These are phyloP conservation scores for Xylaria scruposa DNA, from an alignment of 495 filamentous ascomycete species.

Conservation along the genomic window DNA sequence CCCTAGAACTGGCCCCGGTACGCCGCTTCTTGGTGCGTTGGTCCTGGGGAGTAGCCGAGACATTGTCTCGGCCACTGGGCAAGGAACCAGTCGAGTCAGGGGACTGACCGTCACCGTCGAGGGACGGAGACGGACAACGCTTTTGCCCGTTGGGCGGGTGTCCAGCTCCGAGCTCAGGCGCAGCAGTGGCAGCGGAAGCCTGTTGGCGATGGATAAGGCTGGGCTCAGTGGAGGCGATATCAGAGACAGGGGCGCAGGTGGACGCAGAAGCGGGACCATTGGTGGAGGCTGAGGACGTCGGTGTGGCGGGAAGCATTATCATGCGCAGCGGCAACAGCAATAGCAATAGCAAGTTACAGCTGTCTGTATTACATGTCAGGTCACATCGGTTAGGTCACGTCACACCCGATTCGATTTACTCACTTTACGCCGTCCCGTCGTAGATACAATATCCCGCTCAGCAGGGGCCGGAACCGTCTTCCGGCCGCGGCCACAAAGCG, in stretches of 20 bases:
- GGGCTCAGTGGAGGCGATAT: conserved; percentile 14
- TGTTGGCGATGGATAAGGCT: background rate
- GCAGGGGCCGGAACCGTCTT: background rate
- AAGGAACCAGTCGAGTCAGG: conserved; percentile 30
- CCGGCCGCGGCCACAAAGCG: conserved; percentile 2
- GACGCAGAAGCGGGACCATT: conserved; percentile 15
- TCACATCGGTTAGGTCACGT: conserved; percentile 1
- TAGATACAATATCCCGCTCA: background rate
- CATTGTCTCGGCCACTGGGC: conserved; percentile 19
- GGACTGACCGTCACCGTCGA: conserved; percentile 30
- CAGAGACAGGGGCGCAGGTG: conserved; percentile 6
- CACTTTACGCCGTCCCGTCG: conserved; percentile 9
- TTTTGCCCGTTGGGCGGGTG: conserved; percentile 16
- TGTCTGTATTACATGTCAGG: conserved; percentile 14
- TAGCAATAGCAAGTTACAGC: background rate
- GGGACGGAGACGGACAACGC: conserved; percentile 28
- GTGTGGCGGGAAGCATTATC: conserved; percentile 27
- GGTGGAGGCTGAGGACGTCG: conserved; percentile 6
- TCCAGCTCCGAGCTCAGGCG: background rate
- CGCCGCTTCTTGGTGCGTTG: conserved; percentile 47
- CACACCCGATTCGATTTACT: background rate
- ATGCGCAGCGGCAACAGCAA: background rate
- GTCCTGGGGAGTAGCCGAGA: conserved; percentile 29
- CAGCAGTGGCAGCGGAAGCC: conserved; percentile 2
- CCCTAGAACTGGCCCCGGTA: conserved; percentile 54